Base-by-base conservation (phyloP, 805 yeast genomes). In the Yamadazyma scolyti region DNA sequence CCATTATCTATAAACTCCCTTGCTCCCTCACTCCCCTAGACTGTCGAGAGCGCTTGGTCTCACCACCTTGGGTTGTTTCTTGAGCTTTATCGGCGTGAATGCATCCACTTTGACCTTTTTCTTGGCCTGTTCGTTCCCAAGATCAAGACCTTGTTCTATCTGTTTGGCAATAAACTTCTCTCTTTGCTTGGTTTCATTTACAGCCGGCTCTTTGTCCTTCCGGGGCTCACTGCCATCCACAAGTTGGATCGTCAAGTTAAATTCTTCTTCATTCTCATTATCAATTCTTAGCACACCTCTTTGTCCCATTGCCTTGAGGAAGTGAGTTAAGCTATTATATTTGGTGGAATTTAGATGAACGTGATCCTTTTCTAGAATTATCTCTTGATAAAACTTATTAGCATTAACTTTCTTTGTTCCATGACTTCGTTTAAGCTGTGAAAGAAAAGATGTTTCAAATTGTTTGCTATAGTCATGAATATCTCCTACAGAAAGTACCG, bases 291-390 rank as follows among this genome's bases (percentile, higher is more conserved):
- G 73, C 3, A 71, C 51, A 0, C 85, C 84, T 12, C 65, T 59
- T 9, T 65, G 59, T 2, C 77, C 80, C 41, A 89, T 56, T 42
- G 75, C 61, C 36, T 73, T 70, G 13, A 86, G 68, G 49, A 90
- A 86, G 23, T 75, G 71, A 0, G 87, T 73, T 27, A 93, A 57
- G 2, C 82, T 73, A 3, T 69, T 54, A 86, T 94, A 93, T 36
- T 68, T 68, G 1, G 98, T 93, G 2, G 97, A 79, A 46, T 87
- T 88, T 81, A 93, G 76, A 55, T 90, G 98, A 8, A 88, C 64
- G 55, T 93, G 97, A 35, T 84, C 76, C 47, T 76, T 76, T 52
- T 90, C 85, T 20, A 61, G 40, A 35, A 93, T 90, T 49, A 82
- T 82, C 51, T 89, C 96, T 49, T 89, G 95, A 61, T 93, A 93